Conservation (phyloP, 805 yeast species). For the Hagleromyces aurorensis region DNA sequence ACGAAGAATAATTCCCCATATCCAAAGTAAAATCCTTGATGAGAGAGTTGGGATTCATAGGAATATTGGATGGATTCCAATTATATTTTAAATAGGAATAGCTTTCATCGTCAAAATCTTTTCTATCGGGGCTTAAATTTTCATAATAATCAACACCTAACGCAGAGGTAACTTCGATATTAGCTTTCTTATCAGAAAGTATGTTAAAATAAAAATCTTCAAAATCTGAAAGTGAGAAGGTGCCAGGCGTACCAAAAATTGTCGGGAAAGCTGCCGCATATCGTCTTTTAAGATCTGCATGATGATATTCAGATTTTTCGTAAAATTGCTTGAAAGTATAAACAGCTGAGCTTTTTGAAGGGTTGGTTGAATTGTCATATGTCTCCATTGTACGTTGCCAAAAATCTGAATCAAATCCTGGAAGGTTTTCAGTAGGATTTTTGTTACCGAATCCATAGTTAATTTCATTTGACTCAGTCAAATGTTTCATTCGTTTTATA, state of each 20-base stretch:
- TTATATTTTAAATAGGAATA: no score
- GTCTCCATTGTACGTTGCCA: slow-evolving; percentile 38
- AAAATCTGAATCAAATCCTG: slow-evolving; percentile 35
- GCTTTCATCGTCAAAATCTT: slow-evolving; percentile 29
- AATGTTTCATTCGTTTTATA: slow-evolving; percentile 41
- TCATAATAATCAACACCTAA: no score
- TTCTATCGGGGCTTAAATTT: no score
- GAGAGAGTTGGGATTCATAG: slow-evolving; percentile 42
- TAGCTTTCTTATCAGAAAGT: slow-evolving; percentile 17
- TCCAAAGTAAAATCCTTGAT: slow-evolving; percentile 39
- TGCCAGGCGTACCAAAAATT: not conserved
- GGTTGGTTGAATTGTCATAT: slow-evolving; percentile 34
- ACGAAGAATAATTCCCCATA: slow-evolving; percentile 34
- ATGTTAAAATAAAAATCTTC: slow-evolving; percentile 41
- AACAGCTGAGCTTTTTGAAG: slow-evolving; percentile 39
- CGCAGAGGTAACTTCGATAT: slow-evolving; percentile 1
- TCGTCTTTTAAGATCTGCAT: slow-evolving; percentile 20
- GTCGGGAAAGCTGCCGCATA: not conserved
- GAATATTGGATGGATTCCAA: slow-evolving; percentile 54
- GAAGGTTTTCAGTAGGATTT: slow-evolving; percentile 31
- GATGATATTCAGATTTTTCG: slow-evolving; percentile 44
- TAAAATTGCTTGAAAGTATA: slow-evolving; percentile 51
- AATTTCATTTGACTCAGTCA: slow-evolving; percentile 40
- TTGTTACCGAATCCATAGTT: slow-evolving; percentile 33
- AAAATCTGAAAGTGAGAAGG: slow-evolving; percentile 19